Base-by-base conservation (phyloP, 208 protist genomes). In the Crithidia expoeki region DNA sequence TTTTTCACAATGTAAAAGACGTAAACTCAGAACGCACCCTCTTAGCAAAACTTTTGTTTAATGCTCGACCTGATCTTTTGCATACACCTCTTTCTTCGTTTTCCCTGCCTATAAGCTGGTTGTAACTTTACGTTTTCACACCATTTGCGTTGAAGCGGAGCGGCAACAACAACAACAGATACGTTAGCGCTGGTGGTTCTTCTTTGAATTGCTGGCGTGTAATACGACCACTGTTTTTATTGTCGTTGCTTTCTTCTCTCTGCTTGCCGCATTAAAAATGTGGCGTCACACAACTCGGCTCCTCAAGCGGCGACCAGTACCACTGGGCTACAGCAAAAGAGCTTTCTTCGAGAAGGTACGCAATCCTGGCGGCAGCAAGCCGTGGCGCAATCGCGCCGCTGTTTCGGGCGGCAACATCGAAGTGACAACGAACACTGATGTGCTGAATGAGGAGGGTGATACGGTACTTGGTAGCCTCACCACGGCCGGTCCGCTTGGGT, bases 311-410 rank as follows among this genome's bases (percentile, higher is more conserved):
- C 50, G 72, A n/a, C 47, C 73, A 0, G 58, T 74, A 4, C 89
- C 88, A 2, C 40, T 95, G 30, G 88, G 90, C 4, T 93, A 87
- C 73, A 86, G 86, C 59, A 80, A 70, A 7, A 86, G 82, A 11
- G 74, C 76, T n/a, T 96, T 93, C 64, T 72, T 85, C 32, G 77
- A 74, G 27, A 96, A 96, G 81, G 25, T 89, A n/a, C 72, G 67
- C 23, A 90, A 65, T 47, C 88, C 92, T 6, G 80, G 92, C n/a
- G 84, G 81, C 0, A 86, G 78, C 44, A 96, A 96, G 63, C 92
- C 92, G 11, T 96, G 92, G 89, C 76, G 89, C 28, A 61, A 91
- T 46, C 85, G 85, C 12, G 65, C 57, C 14, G 82, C 68, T 12
- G 55, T 79, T 10, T 74, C 80, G 0, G 67, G 68, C 33, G 92